phyloP scores from a whole-genome alignment of 148 eudicot species.

The Diospyros lotus region DNA sequence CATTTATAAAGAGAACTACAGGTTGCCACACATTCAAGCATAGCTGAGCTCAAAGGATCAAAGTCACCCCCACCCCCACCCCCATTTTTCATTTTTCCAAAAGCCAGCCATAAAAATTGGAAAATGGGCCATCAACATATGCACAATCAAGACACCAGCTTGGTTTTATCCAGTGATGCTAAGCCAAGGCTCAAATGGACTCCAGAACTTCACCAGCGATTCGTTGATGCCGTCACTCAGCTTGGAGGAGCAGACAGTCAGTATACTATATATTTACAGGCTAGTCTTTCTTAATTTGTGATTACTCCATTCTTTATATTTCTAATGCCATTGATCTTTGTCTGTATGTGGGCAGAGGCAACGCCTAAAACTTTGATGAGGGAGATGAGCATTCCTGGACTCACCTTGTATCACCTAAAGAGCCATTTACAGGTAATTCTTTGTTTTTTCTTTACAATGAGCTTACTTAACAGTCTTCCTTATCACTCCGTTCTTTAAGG shows the following conservation, averaged over 20 bases:
- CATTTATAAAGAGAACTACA: slow-evolving; percentile 51
- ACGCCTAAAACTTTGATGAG: slow-evolving; percentile 85
- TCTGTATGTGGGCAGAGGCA: slow-evolving; percentile 47
- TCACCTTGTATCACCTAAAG: slow-evolving; percentile 83
- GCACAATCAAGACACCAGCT: slow-evolving; percentile 46
- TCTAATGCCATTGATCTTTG: slow-evolving; percentile 8
- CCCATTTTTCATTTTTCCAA: too few species aligned
- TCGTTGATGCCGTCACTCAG: slow-evolving; percentile 62
- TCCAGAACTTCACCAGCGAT: slow-evolving; percentile 72
- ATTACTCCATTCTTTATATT: too few species aligned
- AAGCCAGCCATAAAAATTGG: slow-evolving; percentile 8
- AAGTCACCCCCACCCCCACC: not conserved
- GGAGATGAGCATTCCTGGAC: slow-evolving; percentile 73
- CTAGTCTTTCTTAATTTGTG: too few species aligned
- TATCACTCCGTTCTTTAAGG: not conserved
- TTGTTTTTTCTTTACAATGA: not conserved
- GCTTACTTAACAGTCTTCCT: not conserved
- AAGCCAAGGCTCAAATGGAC: slow-evolving; percentile 99
- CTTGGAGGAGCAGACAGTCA: slow-evolving; percentile 84
- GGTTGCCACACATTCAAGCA: slow-evolving; percentile 33
- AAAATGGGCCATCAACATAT: slow-evolving; percentile 51
- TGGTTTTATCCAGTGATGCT: slow-evolving; percentile 84
- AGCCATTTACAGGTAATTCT: slow-evolving; percentile 78
- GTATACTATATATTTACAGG: too few species aligned
- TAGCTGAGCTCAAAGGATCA: slow-evolving; percentile 14